Evolutionary conservation across 1,284 basidiomycete genomes (phyloP), one percentile per base, ranked within the genome.

Genomic region (Wolfiporia cocos): DNA sequence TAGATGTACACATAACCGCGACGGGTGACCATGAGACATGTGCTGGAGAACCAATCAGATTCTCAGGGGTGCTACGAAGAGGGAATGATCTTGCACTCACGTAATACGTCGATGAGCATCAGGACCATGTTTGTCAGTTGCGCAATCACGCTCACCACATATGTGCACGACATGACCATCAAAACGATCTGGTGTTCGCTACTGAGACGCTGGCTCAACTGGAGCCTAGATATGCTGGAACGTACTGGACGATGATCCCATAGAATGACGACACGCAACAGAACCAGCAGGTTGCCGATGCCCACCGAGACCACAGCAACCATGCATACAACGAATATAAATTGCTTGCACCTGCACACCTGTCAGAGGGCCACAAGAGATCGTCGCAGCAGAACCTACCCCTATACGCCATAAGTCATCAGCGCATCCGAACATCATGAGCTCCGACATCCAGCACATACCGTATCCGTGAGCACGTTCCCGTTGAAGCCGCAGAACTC

Each of bases 241-340:
- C 56, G 41, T 44, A 62, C 59, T 18, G 56, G 54, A 0, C 53
- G 44, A 34, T 55, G 54, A 18, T 60, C 58, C 59, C 59, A 62
- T n/a, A 62, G 46, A 12, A 57, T 54, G 23, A 60, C 49, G 1
- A 62, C 59, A 11, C 59, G 53, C 20, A 57, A 47, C 12, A 60
- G 46, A n/a, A 60, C 55, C 35, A 62, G 54, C 26, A 56, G 43
- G 43, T 62, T 59, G n/a, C 54, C 57, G 21, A 59, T 53, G 6
- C 52, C 57, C 23, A 57, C 46, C 10, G 58, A 60, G n/a, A 52
- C 24, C 32, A 59, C 48, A 9, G 54, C 53, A 18, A 59, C 32
- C 46, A 55, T 53, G 10, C 55, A 53, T 10, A 47, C 52, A 0
- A 45, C 48, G 42, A 55, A 54, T 23, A 62, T 43, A 34, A 62